Evolutionary conservation across 345 rosid species (phyloP), one percentile per base, ranked within the genome.

Genomic region (Lepidium didymum): DNA sequence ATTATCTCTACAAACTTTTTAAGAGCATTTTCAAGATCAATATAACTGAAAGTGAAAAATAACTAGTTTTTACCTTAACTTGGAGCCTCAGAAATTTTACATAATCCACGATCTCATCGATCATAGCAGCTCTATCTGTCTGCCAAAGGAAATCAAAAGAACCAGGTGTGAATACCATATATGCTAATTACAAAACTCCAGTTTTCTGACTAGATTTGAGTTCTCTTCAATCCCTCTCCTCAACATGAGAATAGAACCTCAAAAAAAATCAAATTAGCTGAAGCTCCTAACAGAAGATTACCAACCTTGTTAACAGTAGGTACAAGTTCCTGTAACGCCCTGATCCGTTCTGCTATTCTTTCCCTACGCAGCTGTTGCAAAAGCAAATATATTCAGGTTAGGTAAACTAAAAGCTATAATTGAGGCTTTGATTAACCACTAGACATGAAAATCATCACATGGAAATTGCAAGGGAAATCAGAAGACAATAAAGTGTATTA

Each of bases 51-150:
- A 58, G 12, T 65, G 54, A 65, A 42, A 40, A 41, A 61, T 34
- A 37, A 34, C 6, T 18, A 16, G 46, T 29, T 21, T 70, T 64
- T 81, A 91, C 99, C 99, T 95, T 95, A 69, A 89, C 99, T 83
- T 95, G 99, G 68, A 95, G 99, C 73, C 98, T 86, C 62, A 95
- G 82, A 80, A 95, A 95, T 88, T 95, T 95, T 58, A 95, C 99
- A 79, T 95, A 95, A 81, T 89, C 99, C 50, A 95, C 98, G 77
- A 95, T 84, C 84, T 95, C 99, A 79, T 95, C 99, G 56, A 95
- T 96, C 99, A 95, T 91, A 64, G 86, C 89, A 34, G 99, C 99
- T 51, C 96, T 77, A 77, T 95, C 98, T 6, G 96, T 84, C 99
- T 95, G 83, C 77, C 79, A 21, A 62, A 54, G 9, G 15, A 42